Evolutionary conservation across 106 monocot species (phyloP).

Genomic region (Gastrodia elata): DNA sequence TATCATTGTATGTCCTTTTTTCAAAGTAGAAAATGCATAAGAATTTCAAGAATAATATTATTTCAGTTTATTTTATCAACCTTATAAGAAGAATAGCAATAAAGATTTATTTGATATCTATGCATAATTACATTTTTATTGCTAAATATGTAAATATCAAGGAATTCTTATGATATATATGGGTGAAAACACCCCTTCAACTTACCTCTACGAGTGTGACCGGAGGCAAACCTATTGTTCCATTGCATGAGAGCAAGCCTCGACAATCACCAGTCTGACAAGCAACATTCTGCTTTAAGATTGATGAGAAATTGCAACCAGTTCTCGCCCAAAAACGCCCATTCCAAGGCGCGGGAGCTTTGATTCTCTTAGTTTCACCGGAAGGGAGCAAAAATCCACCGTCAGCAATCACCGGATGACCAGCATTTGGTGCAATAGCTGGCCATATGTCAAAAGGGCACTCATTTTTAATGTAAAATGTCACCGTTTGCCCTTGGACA

Average conservation of each 20-base stretch:
- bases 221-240: conserved; percentile 49
- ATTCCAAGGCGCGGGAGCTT: conserved; percentile 42
- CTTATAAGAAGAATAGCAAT: no score
- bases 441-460: conserved; percentile 75
- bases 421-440: conserved; percentile 37
- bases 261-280: conserved; percentile 70
- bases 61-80: no score
- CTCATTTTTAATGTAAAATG: conserved; percentile 38
- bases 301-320: conserved; percentile 37
- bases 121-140: no score
- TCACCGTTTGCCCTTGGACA: conserved; percentile 10
- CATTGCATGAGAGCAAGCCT: conserved; percentile 50
- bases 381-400: conserved; percentile 59
- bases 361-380: conserved; percentile 19
- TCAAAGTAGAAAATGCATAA: no score
- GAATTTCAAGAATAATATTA: no score
- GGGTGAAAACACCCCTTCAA: no score
- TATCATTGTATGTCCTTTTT: no score
- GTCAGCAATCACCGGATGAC: conserved; percentile 44
- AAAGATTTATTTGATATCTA: no score
- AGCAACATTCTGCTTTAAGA: background rate
- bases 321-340: conserved; percentile 74
- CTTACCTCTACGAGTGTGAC: conserved; percentile 61
- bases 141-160: no score
- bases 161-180: no score